phyloP scores from a whole-genome alignment of 345 rosid species.

The Linum tenue region DNA sequence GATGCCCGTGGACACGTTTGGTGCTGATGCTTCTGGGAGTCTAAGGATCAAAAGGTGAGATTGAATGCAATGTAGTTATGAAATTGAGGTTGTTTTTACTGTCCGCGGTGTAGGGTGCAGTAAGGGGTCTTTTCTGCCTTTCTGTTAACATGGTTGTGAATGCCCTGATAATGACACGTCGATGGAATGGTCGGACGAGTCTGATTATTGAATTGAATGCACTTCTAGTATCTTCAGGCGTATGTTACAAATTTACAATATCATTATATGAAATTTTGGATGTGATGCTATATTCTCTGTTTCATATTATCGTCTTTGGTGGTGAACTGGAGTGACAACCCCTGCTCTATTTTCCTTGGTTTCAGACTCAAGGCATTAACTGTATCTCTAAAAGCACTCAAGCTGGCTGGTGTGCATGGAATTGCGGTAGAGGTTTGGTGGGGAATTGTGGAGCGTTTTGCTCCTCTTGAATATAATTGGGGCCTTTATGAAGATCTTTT shows the following conservation, averaged over 20 bases:
- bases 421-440: constrained; percentile 68
- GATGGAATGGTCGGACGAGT: not conserved
- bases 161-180: not conserved
- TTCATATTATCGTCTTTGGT: not conserved
- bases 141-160: not conserved
- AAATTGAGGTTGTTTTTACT: not conserved
- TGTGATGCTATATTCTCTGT: not conserved
- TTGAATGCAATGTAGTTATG: not conserved
- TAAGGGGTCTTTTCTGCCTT: not conserved
- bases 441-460: constrained; percentile 58
- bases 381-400: constrained; percentile 58
- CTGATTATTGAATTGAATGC: not conserved
- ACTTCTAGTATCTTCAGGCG: not conserved
- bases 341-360: constrained; percentile 20
- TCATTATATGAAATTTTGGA: not conserved
- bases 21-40: constrained; percentile 45
- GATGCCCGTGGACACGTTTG: constrained; percentile 44
- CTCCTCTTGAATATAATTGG: constrained; percentile 52
- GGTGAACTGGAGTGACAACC: constrained; percentile 7
- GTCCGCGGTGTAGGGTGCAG: not conserved
- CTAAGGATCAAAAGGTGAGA: constrained; percentile 42
- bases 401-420: constrained; percentile 67
- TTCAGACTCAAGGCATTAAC: constrained; percentile 61
- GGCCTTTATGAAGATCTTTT: constrained; percentile 53
- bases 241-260: not conserved